Conservation (phyloP, 805 yeast species). For the Wickerhamiella sergipiensis region DNA sequence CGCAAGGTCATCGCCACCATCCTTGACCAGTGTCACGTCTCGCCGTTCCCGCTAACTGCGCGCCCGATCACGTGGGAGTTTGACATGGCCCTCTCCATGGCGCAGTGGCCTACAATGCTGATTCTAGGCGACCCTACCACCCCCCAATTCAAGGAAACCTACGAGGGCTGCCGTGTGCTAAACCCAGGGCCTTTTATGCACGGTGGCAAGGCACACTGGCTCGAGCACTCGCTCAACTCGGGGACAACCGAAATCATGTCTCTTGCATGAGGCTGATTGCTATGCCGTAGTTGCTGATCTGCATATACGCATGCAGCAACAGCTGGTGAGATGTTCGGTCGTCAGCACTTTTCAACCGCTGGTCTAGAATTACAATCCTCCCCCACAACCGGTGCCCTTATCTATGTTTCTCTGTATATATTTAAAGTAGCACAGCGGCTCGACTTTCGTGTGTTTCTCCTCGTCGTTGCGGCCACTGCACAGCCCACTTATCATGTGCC, state of each 20-base stretch:
- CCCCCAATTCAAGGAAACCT: constrained; percentile 59
- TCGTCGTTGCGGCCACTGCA: no score
- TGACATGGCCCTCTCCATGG: constrained; percentile 54
- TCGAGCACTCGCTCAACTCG: constrained; percentile 50
- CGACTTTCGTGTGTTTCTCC: no score
- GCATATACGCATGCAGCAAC: no score
- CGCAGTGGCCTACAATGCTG: constrained; percentile 60
- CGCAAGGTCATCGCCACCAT: constrained; percentile 59
- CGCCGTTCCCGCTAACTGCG: constrained; percentile 55
- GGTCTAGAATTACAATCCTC: no score
- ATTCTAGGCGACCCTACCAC: constrained; percentile 60
- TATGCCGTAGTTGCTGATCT: no score
- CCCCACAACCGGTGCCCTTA: no score
- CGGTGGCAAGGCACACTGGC: constrained; percentile 40
- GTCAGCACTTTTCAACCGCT: no score
- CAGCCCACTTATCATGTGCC: not conserved
- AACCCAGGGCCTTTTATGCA: constrained; percentile 51
- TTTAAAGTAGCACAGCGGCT: no score
- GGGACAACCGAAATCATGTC: constrained; percentile 13
- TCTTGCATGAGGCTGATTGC: not conserved
- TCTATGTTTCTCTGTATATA: no score
- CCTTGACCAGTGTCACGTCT: constrained; percentile 74
- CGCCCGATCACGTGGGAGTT: constrained; percentile 58
- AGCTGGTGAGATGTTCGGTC: no score
- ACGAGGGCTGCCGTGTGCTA: constrained; percentile 68